Base-by-base conservation (phyloP, 2,329 filamentous ascomycete genomes). In the Rachicladosporium sp. region DNA sequence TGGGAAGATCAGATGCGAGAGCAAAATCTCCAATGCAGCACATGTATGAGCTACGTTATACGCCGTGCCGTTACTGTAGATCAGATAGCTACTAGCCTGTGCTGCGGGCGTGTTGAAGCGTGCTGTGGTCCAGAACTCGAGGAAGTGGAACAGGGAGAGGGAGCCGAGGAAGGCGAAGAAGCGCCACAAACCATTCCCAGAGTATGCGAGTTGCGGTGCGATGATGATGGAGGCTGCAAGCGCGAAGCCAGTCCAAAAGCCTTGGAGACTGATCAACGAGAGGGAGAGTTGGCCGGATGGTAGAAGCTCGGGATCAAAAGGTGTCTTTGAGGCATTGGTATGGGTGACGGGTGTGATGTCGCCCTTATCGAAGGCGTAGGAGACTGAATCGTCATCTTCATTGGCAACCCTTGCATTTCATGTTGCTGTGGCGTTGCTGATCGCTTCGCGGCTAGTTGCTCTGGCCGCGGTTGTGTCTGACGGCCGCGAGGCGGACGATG, bases 41-140 rank as follows among this genome's bases (percentile, higher is more conserved):
- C 78, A 67, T 1, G 72, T 67, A 58, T 98, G 88, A 2, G 91
- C 91, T 49, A 85, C 72, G 46, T 82, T 82, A 62, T 96, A 96
- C 4, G 76, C 77, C 33, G 74, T 75, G 59, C 91, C 91, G 60
- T 98, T 98, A 36, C 76, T 77, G 30, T 78, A 80, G 29, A 96
- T 71, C 10, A 98, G 74, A 59, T 93, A 98, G 29, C 84, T 82
- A 38, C 74, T 73, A 12, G 88, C 68, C 15, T 71, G 74, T 12
- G 84, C 85, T 37, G 77, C 70, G 10, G 72, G 70, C 0, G 84
- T 85, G 62, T 96, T 96, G 65, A 82, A 84, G 40, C 71, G 68
- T 6, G 89, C 88, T 0, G 89, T 95, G 27, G 80, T 85, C 71
- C 79, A 93, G 69, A 88, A 98, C 64, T 98, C 91, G 60, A 96